Percentiles rank a stretch among this genome's conserved stretches.
Evolutionary conservation across 148 eudicot species (phyloP).

Genomic region (Chenopodium berlandieri): DNA sequence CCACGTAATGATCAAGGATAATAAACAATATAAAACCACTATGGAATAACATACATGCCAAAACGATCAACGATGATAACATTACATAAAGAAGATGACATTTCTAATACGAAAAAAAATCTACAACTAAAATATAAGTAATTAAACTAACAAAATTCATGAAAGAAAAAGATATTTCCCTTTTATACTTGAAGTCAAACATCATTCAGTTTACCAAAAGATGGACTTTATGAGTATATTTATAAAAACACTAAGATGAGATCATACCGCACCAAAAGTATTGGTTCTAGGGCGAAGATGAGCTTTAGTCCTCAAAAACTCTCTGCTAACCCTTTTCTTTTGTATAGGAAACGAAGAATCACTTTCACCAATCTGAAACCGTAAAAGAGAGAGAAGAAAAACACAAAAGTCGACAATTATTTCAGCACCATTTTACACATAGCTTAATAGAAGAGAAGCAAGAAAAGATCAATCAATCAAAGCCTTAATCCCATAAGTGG

Average conservation of each 20-base stretch:
- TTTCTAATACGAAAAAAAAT: background rate
- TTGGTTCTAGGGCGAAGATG: conserved; percentile 98
- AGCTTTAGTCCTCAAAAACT: conserved; percentile 94
- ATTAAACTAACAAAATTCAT: background rate
- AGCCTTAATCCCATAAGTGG: no score
- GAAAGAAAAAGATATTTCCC: background rate
- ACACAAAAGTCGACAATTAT: background rate
- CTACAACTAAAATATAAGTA: background rate
- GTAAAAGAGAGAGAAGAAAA: background rate
- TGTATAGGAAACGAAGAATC: conserved; percentile 94
- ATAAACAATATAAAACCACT: background rate
- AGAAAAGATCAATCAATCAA: background rate
- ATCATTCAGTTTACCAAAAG: background rate
- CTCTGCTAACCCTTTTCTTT: conserved; percentile 92
- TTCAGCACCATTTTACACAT: background rate
- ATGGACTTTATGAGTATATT: background rate
- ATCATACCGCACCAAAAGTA: conserved; percentile 95
- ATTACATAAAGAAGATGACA: background rate
- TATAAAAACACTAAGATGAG: conserved; percentile 1
- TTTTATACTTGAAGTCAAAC: background rate
- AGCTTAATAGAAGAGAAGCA: background rate
- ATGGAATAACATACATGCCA: background rate
- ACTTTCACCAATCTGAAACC: conserved; percentile 69
- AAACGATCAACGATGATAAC: background rate
- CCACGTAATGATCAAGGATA: background rate